Base-by-base conservation (phyloP, 139 green algal species). In the Picochlorum costavermella region DNA sequence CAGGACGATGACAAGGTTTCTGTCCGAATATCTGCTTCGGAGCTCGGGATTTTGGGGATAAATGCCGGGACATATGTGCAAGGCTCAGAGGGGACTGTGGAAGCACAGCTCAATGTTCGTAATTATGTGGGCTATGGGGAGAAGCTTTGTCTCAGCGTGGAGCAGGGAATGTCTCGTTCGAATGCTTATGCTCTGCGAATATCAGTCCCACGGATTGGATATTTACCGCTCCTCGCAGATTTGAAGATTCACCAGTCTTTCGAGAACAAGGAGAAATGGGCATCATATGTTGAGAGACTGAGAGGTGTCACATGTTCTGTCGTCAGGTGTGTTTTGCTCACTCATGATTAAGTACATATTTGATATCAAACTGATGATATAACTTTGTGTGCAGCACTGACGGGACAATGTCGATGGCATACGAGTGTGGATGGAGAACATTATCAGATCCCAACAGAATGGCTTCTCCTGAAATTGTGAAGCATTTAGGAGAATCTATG, bases 351-450 rank as follows among this genome's bases (percentile, higher is more conserved):
- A 6, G 5, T 40, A 40, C 11, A 12, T 4, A 40, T 40, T 40
- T 40, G 5, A 40, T 8, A 40, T 40, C 33, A 6, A 40, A 9
- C 8, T 40, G 33, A 40, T 8, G 11, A 40, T 40, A 40, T 63
- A 50, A 72, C 17, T 30, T 28, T 20, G 14, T 31, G 17, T 67
- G n/a, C 80, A 88, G 83, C 55, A 58, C 78, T 37, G 61, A 72
- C 37, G 81, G 70, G 1, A 29, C 29, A 29, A 72, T 85, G 23
- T 50, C 64, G 0, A n/a, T 92, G 20, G 66, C 75, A 3, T 88
- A 89, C 60, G 82, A 88, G 63, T 65, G 84, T 31, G 85, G 80
- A 14, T 92, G 85, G 85, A 67, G 82, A 25, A 68, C 58, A 43
- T 51, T 90, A 30, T 48, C 56, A 6, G 82, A 81, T 62, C 71